Conservation (phyloP, 2,329 filamentous ascomycete species). For the Colletotrichum eremochloae region DNA sequence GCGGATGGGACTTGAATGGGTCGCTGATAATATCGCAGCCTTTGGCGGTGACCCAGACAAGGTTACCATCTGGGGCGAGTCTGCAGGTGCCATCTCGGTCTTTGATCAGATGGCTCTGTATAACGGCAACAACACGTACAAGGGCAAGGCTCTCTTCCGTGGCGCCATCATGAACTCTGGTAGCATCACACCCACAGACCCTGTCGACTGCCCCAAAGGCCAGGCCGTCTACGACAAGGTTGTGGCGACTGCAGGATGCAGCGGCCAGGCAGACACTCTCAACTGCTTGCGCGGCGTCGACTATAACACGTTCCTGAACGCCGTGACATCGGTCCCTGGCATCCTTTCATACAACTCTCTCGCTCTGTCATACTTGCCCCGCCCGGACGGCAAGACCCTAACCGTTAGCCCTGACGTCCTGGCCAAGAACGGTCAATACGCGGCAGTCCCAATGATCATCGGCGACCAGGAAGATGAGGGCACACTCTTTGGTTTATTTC, state of each 20-base stretch:
- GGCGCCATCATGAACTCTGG: constrained; percentile 76
- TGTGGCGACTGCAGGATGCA: constrained; percentile 66
- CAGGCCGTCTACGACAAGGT: constrained; percentile 69
- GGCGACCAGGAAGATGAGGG: constrained; percentile 77
- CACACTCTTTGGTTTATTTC: constrained; percentile 72
- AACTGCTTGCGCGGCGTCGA: constrained; percentile 67
- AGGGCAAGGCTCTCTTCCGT: constrained; percentile 73
- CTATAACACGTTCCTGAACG: constrained; percentile 66
- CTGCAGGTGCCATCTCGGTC: constrained; percentile 70
- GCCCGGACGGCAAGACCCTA: constrained; percentile 69
- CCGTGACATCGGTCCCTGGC: constrained; percentile 69
- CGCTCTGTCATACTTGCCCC: constrained; percentile 72
- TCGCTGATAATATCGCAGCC: constrained; percentile 72
- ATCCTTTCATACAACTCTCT: constrained; percentile 69
- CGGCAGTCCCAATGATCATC: constrained; percentile 72
- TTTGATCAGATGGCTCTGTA: constrained; percentile 74
- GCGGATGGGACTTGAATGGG: constrained; percentile 71
- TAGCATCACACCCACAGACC: constrained; percentile 61
- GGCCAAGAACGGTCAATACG: constrained; percentile 61
- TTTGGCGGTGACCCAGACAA: constrained; percentile 76
- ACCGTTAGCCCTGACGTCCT: constrained; percentile 67
- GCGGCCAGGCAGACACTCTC: constrained; percentile 60
- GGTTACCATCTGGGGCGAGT: constrained; percentile 76
- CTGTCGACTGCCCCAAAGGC: constrained; percentile 67
- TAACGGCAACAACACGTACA: constrained; percentile 72